phyloP scores from a whole-genome alignment of 2,329 filamentous ascomycete species.

The Ceratocystis destructans region DNA sequence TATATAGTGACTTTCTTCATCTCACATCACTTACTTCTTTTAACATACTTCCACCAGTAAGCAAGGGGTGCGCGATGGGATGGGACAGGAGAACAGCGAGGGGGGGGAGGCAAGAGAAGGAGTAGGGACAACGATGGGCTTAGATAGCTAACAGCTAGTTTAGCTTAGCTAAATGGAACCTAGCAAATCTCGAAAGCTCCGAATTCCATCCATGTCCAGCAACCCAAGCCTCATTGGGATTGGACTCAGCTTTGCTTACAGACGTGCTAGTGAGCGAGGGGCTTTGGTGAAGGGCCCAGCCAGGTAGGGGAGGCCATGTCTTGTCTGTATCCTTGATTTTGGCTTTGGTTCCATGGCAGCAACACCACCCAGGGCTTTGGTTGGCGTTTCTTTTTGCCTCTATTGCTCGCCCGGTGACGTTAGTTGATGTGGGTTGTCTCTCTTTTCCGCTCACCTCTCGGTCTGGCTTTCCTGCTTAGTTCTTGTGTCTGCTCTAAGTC shows the following conservation, averaged over 20 bases:
- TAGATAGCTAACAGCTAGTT: neutral
- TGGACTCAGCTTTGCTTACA: conserved; percentile 2
- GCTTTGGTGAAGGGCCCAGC: neutral
- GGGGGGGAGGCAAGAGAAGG: neutral
- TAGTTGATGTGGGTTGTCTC: too few relatives aligned
- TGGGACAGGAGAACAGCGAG: neutral
- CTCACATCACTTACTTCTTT: conserved; percentile 2
- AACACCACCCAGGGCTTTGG: too few relatives aligned
- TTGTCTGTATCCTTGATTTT: neutral
- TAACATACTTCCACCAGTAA: neutral
- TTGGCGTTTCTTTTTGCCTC: too few relatives aligned
- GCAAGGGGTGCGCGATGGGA: neutral
- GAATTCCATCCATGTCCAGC: neutral
- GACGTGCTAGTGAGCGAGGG: conserved; percentile 1
- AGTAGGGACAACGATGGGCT: neutral
- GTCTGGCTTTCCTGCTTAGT: too few relatives aligned
- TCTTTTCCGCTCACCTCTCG: too few relatives aligned
- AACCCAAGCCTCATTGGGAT: conserved; percentile 1
- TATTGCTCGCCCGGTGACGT: too few relatives aligned
- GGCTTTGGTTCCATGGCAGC: neutral
- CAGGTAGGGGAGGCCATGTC: neutral
- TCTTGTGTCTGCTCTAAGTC: neutral
- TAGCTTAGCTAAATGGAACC: neutral
- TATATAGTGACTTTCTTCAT: conserved; percentile 7
- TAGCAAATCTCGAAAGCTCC: conserved; percentile 3